A percentile compares a stretch with the other conserved stretches of the same genome.
Evolutionary conservation across 1,284 basidiomycete genomes (phyloP).

Genomic region (Rhodotorula sp.): DNA sequence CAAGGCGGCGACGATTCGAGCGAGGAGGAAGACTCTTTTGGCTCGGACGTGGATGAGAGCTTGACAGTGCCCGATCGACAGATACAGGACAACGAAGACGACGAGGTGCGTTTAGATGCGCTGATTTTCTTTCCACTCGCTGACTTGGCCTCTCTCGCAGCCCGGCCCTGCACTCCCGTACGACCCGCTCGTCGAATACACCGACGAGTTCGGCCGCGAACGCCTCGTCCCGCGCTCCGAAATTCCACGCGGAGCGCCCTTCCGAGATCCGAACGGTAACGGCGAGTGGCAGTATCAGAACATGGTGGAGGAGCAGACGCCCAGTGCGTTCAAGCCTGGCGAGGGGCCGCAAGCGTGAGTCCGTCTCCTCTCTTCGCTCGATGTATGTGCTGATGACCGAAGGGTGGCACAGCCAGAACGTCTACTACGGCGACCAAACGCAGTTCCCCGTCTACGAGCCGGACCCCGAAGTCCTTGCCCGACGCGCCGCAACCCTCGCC

Average conservation of each 20-base stretch:
- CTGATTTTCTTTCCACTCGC: not conserved
- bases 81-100: constrained; percentile 31
- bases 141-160: not conserved
- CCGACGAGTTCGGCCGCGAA: constrained; percentile 78
- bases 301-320: not conserved
- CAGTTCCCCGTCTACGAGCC: constrained; percentile 81
- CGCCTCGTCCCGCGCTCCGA: constrained; percentile 68
- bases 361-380: constrained; percentile 45
- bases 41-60: constrained; percentile 39
- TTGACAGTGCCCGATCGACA: constrained; percentile 21
- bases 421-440: constrained; percentile 63
- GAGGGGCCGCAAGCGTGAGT: constrained; percentile 55
- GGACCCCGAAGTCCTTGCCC: constrained; percentile 60
- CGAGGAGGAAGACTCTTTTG: constrained; percentile 39
- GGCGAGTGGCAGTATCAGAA: not conserved
- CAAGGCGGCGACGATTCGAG: constrained; percentile 52
- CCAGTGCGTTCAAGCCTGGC: constrained; percentile 17
- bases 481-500: constrained; percentile 46
- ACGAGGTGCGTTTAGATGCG: constrained; percentile 15
- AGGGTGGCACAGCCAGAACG: constrained; percentile 38
- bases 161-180: constrained; percentile 7
- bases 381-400: constrained; percentile 4
- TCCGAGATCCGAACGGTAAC: constrained; percentile 33
- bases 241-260: constrained; percentile 65
- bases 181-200: constrained; percentile 76